These are phyloP conservation scores for Cyberlindnera americana DNA, from an alignment of 805 yeast genomes.

Conservation along the genomic window DNA sequence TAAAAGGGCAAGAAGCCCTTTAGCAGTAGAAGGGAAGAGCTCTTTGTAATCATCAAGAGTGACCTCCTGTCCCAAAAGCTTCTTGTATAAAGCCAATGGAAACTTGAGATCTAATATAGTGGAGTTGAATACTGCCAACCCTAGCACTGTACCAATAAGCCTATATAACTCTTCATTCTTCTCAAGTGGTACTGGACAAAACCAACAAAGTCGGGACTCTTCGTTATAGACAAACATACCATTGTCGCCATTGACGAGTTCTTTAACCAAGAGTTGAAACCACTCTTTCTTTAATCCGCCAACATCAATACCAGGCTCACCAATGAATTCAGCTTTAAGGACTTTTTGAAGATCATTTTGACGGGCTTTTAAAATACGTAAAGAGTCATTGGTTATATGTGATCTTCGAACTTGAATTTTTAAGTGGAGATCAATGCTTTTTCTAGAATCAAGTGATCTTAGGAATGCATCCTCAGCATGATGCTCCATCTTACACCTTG, in stretches of 20 bases:
- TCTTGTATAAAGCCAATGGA: conserved; percentile 75
- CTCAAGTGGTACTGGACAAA: conserved; percentile 46
- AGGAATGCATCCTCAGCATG: conserved; percentile 89
- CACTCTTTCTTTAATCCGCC: conserved; percentile 95
- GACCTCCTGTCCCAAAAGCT: conserved; percentile 53
- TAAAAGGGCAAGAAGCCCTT: conserved; percentile 44
- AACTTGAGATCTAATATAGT: conserved; percentile 77
- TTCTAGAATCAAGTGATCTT: conserved; percentile 60
- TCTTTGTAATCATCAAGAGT: conserved; percentile 62
- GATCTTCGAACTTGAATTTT: conserved; percentile 65
- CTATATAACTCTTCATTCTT: conserved; percentile 54
- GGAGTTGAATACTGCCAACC: conserved; percentile 88
- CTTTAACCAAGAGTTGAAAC: conserved; percentile 73
- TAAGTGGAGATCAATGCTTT: conserved; percentile 64
- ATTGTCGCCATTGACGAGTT: conserved; percentile 62
- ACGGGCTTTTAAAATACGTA: conserved; percentile 55
- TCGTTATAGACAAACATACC: conserved; percentile 66
- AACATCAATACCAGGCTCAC: conserved; percentile 93
- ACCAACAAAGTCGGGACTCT: conserved; percentile 76
- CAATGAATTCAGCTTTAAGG: conserved; percentile 71
- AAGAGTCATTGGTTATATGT: conserved; percentile 68
- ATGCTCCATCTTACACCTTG: conserved; percentile 74
- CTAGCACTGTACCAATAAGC: conserved; percentile 81
- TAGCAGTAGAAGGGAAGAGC: conserved; percentile 65
- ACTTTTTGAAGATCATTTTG: conserved; percentile 66